These are phyloP conservation scores for Neophaeococcomyces mojaviensis DNA, from an alignment of 2,329 filamentous ascomycete species.

Conservation along the genomic window DNA sequence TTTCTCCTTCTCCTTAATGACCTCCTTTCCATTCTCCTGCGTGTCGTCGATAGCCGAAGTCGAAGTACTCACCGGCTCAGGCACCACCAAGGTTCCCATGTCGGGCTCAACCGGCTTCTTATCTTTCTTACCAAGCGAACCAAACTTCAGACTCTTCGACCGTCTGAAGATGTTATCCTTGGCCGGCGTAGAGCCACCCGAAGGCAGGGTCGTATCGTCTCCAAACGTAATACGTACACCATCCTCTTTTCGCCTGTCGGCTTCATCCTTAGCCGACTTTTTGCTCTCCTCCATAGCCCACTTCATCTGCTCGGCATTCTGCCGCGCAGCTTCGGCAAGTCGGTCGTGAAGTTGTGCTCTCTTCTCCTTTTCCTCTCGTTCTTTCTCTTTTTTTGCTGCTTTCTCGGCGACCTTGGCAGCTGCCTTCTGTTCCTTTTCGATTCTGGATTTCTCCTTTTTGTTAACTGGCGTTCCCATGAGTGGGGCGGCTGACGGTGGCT, in stretches of 20 bases:
- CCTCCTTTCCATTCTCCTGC: conserved; percentile 8
- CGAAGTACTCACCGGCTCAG: neutral
- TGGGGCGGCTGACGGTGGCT: conserved; percentile 25
- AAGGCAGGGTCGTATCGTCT: conserved; percentile 9
- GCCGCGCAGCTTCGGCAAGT: conserved; percentile 50
- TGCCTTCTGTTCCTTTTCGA: conserved; percentile 52
- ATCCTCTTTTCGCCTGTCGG: conserved; percentile 28
- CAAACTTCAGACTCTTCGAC: conserved; percentile 38
- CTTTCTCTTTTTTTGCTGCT: conserved; percentile 39
- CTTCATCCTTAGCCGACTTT: conserved; percentile 50
- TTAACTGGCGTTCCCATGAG: conserved; percentile 37
- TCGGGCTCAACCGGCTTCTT: neutral
- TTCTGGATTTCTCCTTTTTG: conserved; percentile 58
- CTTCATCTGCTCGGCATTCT: conserved; percentile 55
- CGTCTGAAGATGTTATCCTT: conserved; percentile 59
- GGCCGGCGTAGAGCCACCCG: conserved; percentile 9
- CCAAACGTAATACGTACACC: conserved; percentile 8
- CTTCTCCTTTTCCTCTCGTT: conserved; percentile 49
- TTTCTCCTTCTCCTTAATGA: conserved; percentile 30
- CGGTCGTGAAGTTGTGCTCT: conserved; percentile 41
- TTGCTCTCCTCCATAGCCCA: conserved; percentile 61
- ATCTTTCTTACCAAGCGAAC: conserved; percentile 18
- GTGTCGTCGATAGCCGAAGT: conserved; percentile 9
- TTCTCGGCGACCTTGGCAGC: conserved; percentile 44
- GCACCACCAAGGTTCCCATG: neutral